Evolutionary conservation across 805 yeast species (phyloP).

Genomic region (Pichia thaimueangensis): DNA sequence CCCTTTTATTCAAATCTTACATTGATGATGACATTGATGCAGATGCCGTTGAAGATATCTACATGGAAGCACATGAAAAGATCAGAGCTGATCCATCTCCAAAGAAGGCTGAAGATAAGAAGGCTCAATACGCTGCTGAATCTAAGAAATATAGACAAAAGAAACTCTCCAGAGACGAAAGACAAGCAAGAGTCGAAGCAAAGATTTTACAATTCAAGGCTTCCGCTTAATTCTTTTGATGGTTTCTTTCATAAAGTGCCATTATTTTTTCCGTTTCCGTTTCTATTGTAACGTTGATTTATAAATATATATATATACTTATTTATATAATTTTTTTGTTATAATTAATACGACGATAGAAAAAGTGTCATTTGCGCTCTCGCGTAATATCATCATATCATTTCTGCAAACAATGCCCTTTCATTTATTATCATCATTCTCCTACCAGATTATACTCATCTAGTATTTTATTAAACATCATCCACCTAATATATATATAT

Average conservation of each 20-base stretch:
- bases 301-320: too few relatives aligned
- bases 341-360: too few relatives aligned
- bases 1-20: slow-evolving; percentile 92
- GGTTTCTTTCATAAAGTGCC: neutral
- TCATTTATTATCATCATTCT: too few relatives aligned
- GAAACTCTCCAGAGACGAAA: slow-evolving; percentile 88
- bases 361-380: too few relatives aligned
- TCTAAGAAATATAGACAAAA: slow-evolving; percentile 84
- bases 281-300: too few relatives aligned
- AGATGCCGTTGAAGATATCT: slow-evolving; percentile 92
- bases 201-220: slow-evolving; percentile 90
- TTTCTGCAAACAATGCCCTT: too few relatives aligned
- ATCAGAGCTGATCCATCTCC: slow-evolving; percentile 94
- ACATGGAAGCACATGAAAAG: slow-evolving; percentile 87
- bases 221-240: slow-evolving; percentile 25
- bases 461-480: too few relatives aligned
- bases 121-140: slow-evolving; percentile 96
- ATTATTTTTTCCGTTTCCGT: neutral
- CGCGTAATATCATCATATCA: too few relatives aligned
- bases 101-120: slow-evolving; percentile 87
- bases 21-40: slow-evolving; percentile 96
- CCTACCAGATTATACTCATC: too few relatives aligned
- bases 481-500: too few relatives aligned
- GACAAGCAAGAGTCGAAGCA: slow-evolving; percentile 81
- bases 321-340: too few relatives aligned